Evolutionary conservation across 768 basidiomycete genomes (phyloP).

Genomic region (Leccinum incarnatum): DNA sequence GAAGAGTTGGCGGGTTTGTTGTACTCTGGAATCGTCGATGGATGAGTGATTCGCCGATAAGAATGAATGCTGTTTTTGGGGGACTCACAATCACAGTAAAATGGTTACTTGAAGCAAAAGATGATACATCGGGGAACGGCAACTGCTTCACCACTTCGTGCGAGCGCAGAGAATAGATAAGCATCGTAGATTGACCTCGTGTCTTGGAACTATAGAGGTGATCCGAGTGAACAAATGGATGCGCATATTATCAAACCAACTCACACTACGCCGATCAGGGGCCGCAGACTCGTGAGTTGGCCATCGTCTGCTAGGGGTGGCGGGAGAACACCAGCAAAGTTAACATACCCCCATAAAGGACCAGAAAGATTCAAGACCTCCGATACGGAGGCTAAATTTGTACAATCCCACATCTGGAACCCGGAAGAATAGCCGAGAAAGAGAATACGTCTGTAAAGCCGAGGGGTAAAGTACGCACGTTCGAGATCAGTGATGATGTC

Average conservation of each 20-base stretch:
- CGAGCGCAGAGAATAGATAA: constrained; percentile 45
- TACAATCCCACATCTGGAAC: constrained; percentile 63
- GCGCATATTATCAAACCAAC: constrained; percentile 12
- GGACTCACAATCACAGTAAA: constrained; percentile 59
- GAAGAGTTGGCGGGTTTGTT: constrained; percentile 50
- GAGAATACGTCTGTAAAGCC: constrained; percentile 40
- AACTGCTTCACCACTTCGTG: constrained; percentile 53
- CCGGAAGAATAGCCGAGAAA: constrained; percentile 52
- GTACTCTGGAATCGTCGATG: constrained; percentile 45
- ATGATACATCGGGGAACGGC: constrained; percentile 39
- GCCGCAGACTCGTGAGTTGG: constrained; percentile 31
- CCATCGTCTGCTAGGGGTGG: constrained; percentile 29
- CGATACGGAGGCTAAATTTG: constrained; percentile 45
- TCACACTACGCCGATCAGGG: constrained; percentile 36
- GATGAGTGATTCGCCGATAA: not conserved
- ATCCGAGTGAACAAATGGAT: constrained; percentile 4
- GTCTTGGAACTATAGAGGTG: constrained; percentile 20
- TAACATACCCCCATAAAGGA: constrained; percentile 33
- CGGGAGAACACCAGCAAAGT: constrained; percentile 43
- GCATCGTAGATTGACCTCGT: constrained; percentile 27
- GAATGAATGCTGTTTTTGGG: not conserved
- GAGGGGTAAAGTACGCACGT: constrained; percentile 7
- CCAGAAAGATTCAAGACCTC: constrained; percentile 54
- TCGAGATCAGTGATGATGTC: not conserved
- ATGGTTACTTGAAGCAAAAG: constrained; percentile 44